Evolutionary conservation across 2,329 filamentous ascomycete genomes (phyloP), one percentile per base, ranked within the genome.

Genomic region (Cryphonectria carpinicola): DNA sequence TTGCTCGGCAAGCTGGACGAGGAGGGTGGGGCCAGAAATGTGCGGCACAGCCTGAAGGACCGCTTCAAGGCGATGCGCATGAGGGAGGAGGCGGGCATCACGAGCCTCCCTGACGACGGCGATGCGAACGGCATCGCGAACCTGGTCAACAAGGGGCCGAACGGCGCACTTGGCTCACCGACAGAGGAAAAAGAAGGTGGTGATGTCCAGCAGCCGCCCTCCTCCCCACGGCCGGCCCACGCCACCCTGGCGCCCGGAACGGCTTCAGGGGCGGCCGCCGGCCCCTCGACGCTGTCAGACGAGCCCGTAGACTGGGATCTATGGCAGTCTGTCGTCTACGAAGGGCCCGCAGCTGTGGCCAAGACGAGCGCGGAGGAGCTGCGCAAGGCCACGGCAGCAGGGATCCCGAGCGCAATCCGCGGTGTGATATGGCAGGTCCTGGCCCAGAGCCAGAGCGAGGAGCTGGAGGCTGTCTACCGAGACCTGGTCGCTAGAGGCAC

Each of bases 401-500:
- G 96, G 43, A 99, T 99, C 70, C 96, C 96, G 1, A 94, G 92
- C 75, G 95, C 95, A 3, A 97, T 99, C 73, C 91, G 96, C 71
- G 97, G 96, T n/a, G 96, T 99, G 2, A 95, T 99, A 66, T 99
- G 96, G 96, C 96, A 99, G 81, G 95, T 98, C 10, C 84, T 99
- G 73, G 94, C 96, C 4, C 94, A 97, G 78, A 98, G 95, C 82
- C 97, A 97, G 81, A 97, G 94, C 76, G 92, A 95, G 72, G 94
- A 97, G 61, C 84, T 99, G 25, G 96, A 99, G 81, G 82, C 86
- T 22, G 88, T 94, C n/a, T 99, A 98, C 82, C 89, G 87, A 74
- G 94, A 97, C 72, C 86, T 99, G 13, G 87, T 93, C 43, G 87
- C 87, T 65, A 89, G 93, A 71, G 95, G 95, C 35, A 95, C 93